These are phyloP conservation scores for Termitomyces eurrhizus DNA, from an alignment of 768 basidiomycete species.

Conservation along the genomic window DNA sequence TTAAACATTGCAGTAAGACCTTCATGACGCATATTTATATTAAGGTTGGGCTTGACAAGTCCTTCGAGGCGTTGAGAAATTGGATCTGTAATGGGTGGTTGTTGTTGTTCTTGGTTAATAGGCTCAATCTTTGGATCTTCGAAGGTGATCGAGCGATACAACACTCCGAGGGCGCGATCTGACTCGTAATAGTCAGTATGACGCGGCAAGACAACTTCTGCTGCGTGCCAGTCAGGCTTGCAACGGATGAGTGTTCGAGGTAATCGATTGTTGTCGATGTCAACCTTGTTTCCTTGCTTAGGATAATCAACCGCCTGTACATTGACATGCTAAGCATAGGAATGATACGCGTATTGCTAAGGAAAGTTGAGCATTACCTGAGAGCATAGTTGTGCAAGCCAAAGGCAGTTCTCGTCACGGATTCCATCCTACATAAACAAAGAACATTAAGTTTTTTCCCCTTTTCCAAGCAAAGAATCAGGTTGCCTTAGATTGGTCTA, in stretches of 20 bases:
- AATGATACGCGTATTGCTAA: too few relatives aligned
- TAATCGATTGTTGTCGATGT: constrained; percentile 38
- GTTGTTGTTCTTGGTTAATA: constrained; percentile 10
- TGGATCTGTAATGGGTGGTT: constrained; percentile 28
- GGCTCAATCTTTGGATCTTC: constrained; percentile 29
- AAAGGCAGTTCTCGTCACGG: constrained; percentile 50
- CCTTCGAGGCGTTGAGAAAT: constrained; percentile 32
- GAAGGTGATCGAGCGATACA: constrained; percentile 62
- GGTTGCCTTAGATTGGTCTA: constrained; percentile 69
- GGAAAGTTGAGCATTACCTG: constrained; percentile 27
- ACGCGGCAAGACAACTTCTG: constrained; percentile 50
- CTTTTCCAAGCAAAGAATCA: neutral
- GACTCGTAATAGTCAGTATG: constrained; percentile 71
- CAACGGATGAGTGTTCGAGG: constrained; percentile 56
- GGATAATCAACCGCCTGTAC: constrained; percentile 72
- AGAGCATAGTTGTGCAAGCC: constrained; percentile 59
- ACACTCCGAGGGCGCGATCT: constrained; percentile 60
- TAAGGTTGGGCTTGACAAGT: constrained; percentile 27
- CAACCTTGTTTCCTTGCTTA: constrained; percentile 68
- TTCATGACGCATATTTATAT: constrained; percentile 19
- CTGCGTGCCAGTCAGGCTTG: constrained; percentile 79
- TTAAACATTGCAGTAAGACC: constrained; percentile 39
- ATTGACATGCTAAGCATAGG: neutral
- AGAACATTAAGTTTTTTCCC: neutral
- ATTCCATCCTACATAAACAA: constrained; percentile 54